Evolutionary conservation across 1,284 basidiomycete species (phyloP).

Genomic region (Cutaneotrichosporon daszewskae): DNA sequence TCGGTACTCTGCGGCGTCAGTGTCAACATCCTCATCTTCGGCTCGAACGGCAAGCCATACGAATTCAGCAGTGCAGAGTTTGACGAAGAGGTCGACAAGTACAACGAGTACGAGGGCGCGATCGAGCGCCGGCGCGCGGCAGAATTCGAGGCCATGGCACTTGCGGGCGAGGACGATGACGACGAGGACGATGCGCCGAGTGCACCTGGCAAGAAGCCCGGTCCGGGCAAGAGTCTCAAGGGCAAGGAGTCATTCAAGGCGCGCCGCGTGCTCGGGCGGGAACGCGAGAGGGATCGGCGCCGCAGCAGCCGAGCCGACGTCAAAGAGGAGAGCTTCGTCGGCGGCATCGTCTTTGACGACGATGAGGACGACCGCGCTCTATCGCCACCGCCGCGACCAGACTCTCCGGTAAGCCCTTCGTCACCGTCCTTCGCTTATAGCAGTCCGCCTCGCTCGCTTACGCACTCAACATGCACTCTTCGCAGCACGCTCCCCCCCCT

Average conservation of each 20-base stretch:
- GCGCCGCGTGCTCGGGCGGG: constrained; percentile 5
- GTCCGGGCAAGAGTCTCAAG: constrained; percentile 30
- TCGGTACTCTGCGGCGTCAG: constrained; percentile 45
- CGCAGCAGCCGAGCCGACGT: background rate
- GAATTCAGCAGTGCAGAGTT: constrained; percentile 44
- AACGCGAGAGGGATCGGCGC: background rate
- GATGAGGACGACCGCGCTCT: constrained; percentile 3
- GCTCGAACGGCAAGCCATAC: constrained; percentile 41
- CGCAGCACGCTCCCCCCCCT: background rate
- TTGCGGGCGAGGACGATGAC: constrained; percentile 38
- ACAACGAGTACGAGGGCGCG: constrained; percentile 46
- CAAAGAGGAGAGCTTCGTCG: constrained; percentile 29
- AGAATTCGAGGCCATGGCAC: constrained; percentile 44
- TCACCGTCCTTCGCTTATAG: background rate
- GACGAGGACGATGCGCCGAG: constrained; percentile 38
- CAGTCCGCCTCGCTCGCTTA: constrained; percentile 12
- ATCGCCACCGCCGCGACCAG: background rate
- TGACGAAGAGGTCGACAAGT: constrained; percentile 42
- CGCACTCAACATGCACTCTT: constrained; percentile 13
- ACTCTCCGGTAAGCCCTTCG: constrained; percentile 3
- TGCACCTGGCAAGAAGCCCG: constrained; percentile 6
- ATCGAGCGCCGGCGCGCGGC: constrained; percentile 45
- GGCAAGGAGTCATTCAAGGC: constrained; percentile 43
- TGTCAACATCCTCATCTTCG: constrained; percentile 47
- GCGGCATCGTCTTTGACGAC: constrained; percentile 23